Base-by-base conservation (phyloP, 352 stramenopile genomes). In the Phytophthora parvispora region DNA sequence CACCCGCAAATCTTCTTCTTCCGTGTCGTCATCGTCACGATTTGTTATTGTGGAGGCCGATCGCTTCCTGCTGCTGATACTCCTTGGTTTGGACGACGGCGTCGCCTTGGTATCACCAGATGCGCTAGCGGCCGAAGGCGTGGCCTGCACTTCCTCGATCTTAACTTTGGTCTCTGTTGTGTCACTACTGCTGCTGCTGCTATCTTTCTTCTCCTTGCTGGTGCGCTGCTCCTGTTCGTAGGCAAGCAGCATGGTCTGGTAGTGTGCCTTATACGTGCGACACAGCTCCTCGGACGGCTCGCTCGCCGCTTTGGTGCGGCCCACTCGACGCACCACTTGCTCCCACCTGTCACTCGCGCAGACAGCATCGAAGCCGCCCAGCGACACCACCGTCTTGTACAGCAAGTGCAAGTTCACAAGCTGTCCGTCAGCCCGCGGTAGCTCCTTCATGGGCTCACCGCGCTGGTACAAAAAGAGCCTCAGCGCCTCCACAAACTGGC, bases 401-500 rank as follows among this genome's bases (percentile, higher is more conserved):
- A 96, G 68, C 29, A 81, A 61, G 27, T 81, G 77, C 47, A 96
- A 64, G 48, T 94, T 94, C 13, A 94, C 74, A 8, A 92, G 68
- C 63, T 94, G 84, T 20, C 85, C 89, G 43, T 96, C 80, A 13
- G 90, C 77, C 28, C 82, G 81, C 8, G 89, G 89, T 34, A 93
- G 61, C 51, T 89, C 81, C 63, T 93, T 78, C 89, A 96, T 96
- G 24, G 89, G 89, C 34, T 87, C 75, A 10, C 82, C 80, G n/a
- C 74, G 79, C 32, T 88, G 84, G 36, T 96, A 96, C 27, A 95
- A 74, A 43, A 96, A 96, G 64, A 96, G 88, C 50, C 89, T 83
- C 43, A 95, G 69, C 31, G 78, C 70, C 58, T 95, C 89, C 18
- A 96, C 81, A 68, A 96, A 96, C 52, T 93, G 85, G 52, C 84